Conservation (phyloP, 768 basidiomycete genomes). For the Stropharia rugosoannulata region DNA sequence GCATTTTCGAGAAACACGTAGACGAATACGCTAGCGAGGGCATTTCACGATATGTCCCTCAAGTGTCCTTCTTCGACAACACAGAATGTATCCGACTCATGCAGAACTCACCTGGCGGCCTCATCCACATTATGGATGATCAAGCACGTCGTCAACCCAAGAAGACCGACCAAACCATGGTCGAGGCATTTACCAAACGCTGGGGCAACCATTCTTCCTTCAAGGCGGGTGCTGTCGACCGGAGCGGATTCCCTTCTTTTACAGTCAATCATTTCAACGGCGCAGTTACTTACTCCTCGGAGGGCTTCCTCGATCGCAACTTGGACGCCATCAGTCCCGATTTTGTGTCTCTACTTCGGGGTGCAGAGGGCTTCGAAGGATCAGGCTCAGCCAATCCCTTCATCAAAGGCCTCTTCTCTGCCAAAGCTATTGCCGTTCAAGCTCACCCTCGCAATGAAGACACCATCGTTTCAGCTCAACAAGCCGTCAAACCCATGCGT, state of each 20-base stretch:
- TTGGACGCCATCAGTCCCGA: constrained; percentile 89
- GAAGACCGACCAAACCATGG: constrained; percentile 93
- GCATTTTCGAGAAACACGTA: constrained; percentile 77
- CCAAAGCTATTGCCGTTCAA: constrained; percentile 87
- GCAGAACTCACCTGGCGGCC: constrained; percentile 83
- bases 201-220: constrained; percentile 95
- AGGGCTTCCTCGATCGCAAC: constrained; percentile 87
- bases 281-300: constrained; percentile 87
- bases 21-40: constrained; percentile 85
- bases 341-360: constrained; percentile 86
- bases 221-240: constrained; percentile 75
- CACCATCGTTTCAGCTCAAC: constrained; percentile 93
- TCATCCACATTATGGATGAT: constrained; percentile 98
- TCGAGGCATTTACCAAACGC: constrained; percentile 90
- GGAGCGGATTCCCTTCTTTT: constrained; percentile 82
- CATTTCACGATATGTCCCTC: constrained; percentile 66
- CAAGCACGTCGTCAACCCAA: constrained; percentile 84
- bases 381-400: constrained; percentile 89
- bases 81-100: constrained; percentile 84
- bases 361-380: constrained; percentile 62
- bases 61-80: constrained; percentile 86
- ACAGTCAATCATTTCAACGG: constrained; percentile 92
- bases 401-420: constrained; percentile 85
- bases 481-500: constrained; percentile 92
- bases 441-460: constrained; percentile 92